Base-by-base conservation (phyloP, 352 stramenopile species). In the Pythium utonaiense region DNA sequence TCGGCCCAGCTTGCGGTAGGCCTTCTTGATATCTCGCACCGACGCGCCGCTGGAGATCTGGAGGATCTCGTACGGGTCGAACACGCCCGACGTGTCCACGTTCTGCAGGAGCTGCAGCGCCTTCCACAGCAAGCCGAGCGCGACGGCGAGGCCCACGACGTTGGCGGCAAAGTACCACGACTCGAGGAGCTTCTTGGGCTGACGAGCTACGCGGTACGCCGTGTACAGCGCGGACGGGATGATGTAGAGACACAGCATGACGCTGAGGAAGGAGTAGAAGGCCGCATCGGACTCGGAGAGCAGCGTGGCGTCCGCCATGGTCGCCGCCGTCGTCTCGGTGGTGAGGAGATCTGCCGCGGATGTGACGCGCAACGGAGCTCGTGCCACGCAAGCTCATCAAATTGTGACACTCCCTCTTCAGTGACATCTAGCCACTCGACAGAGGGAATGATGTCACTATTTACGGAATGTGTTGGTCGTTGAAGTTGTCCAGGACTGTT, bases 31-130 rank as follows among this genome's bases (percentile, higher is more conserved):
- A 50, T 91, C 67, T 22, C 69, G 69, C 36, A 73, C 42, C 14
- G 75, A 79, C 5, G 82, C 64, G 2, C 70, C 73, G 36, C 88
- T 80, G 16, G 74, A 71, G 22, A 95, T 74, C 55, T 79, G 62
- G 38, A 95, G 66, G 59, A 93, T 95, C 64, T 95, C 83, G 61
- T 93, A 95, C 48, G 86, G 86, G 45, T 95, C 86, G 56, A 95
- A 93, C 33, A 89, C 64, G 56, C 79, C 83, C 24, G 79, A 89
- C 25, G 77, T 88, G 63, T 89, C 82, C 10, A 91, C 78, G 67
- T 73, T 77, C 71, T 89, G 78, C 31, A 93, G 68, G 12, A 81
- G 69, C 42, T 73, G 66, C 27, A 93, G 62, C 34, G 73, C 88
- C 54, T 71, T 76, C 62, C 67, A 78, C 16, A 86, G 50, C 31